These are phyloP conservation scores for Selaginella tamariscina DNA, from an alignment of 75 land plant species.

Conservation along the genomic window DNA sequence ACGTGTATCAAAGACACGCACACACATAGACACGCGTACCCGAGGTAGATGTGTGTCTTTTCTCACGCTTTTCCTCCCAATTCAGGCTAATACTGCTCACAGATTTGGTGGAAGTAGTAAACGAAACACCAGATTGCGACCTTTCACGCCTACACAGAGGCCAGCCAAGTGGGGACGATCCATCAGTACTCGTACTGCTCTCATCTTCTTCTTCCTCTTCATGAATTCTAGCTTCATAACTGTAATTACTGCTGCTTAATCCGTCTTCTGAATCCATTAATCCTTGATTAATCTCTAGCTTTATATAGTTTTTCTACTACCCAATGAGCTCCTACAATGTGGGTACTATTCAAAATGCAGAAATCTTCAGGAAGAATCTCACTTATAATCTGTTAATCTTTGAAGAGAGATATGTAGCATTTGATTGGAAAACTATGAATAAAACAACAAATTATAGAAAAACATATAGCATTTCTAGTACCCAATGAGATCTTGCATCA, in stretches of 20 bases:
- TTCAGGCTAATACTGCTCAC: constrained; percentile 10
- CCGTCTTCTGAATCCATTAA: neutral
- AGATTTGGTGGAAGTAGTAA: constrained; percentile 10
- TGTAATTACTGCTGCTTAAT: neutral
- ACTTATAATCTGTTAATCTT: neutral
- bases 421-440: neutral
- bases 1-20: neutral
- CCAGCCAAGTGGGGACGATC: constrained; percentile 29
- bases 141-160: constrained; percentile 25
- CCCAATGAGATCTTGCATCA: no score
- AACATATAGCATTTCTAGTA: no score
- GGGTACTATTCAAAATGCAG: neutral
- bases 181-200: constrained; percentile 13
- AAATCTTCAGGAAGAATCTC: neutral
- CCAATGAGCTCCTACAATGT: neutral
- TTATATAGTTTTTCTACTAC: neutral
- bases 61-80: constrained; percentile 30
- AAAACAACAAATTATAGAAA: no score
- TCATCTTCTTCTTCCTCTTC: constrained; percentile 15
- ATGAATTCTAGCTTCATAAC: neutral
- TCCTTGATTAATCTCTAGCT: no score
- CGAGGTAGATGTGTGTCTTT: constrained; percentile 21
- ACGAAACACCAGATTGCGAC: neutral
- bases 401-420: neutral
- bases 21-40: constrained; percentile 16